A percentile compares a stretch with the other conserved stretches of the same genome.
Conservation (phyloP, 495 filamentous ascomycete species). For the Thermochaetoides thermophila region DNA sequence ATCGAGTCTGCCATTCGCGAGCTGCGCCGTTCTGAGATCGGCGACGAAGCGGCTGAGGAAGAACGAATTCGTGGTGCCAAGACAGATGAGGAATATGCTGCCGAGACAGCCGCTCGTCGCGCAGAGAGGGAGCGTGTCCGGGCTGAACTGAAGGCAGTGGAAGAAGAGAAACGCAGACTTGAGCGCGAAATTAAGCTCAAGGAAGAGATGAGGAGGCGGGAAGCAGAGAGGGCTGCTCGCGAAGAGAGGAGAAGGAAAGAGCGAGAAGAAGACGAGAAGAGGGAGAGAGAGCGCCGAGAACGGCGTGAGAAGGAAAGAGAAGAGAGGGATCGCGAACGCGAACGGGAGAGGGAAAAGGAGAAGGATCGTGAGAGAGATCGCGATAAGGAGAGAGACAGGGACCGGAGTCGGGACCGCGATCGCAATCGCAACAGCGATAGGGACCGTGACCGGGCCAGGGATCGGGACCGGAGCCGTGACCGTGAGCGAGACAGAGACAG, state of each 20-base stretch:
- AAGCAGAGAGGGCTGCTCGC: slow-evolving; percentile 44
- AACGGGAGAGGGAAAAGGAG: slow-evolving; percentile 19
- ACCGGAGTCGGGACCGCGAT: slow-evolving; percentile 17
- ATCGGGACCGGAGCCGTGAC: slow-evolving; percentile 16
- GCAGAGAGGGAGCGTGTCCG: slow-evolving; percentile 49
- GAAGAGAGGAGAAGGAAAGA: slow-evolving; percentile 44
- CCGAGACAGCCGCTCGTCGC: slow-evolving; percentile 50
- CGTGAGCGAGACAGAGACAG: slow-evolving; percentile 21
- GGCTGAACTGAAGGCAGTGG: slow-evolving; percentile 46
- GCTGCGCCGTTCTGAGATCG: slow-evolving; percentile 57
- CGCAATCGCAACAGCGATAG: slow-evolving; percentile 17
- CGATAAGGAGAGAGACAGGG: slow-evolving; percentile 21
- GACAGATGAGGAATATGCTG: slow-evolving; percentile 69
- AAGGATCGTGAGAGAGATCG: slow-evolving; percentile 14
- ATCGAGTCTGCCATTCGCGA: slow-evolving; percentile 56
- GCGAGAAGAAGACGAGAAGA: slow-evolving; percentile 43
- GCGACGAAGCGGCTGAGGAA: slow-evolving; percentile 50
- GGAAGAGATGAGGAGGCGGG: slow-evolving; percentile 35
- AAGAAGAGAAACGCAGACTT: slow-evolving; percentile 52
- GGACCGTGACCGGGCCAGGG: slow-evolving; percentile 17
- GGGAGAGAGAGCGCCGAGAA: slow-evolving; percentile 39
- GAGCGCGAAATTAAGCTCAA: slow-evolving; percentile 51
- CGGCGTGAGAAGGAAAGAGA: slow-evolving; percentile 41
- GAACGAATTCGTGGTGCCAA: slow-evolving; percentile 59
- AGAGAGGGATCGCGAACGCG: slow-evolving; percentile 25